These are phyloP conservation scores for Globisporangium irregulare DNA, from an alignment of 352 stramenopile genomes.

Conservation along the genomic window DNA sequence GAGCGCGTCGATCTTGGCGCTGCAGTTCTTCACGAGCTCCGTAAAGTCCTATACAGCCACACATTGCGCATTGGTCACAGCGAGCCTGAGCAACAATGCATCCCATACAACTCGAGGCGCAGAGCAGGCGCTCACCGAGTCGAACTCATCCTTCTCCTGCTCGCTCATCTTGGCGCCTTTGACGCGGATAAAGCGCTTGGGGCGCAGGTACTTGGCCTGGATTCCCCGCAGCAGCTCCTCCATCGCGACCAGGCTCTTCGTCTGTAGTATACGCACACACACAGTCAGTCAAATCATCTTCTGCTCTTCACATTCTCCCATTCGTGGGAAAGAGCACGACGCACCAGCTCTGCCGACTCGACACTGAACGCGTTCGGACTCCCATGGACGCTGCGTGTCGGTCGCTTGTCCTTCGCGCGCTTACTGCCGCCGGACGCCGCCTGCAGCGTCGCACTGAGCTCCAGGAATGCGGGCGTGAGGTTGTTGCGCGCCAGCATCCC, in stretches of 20 bases:
- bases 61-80: no score
- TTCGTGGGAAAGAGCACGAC: background rate
- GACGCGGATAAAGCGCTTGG: slow-evolving; percentile 56
- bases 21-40: slow-evolving; percentile 74
- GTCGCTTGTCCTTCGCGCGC: background rate
- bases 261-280: slow-evolving; percentile 19
- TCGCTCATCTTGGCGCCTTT: slow-evolving; percentile 67
- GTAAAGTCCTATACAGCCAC: slow-evolving; percentile 43
- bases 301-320: background rate
- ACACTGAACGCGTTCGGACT: slow-evolving; percentile 3
- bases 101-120: background rate
- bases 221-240: slow-evolving; percentile 52
- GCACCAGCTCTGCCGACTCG: slow-evolving; percentile 16
- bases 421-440: background rate
- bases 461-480: slow-evolving; percentile 28
- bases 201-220: slow-evolving; percentile 50
- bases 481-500: slow-evolving; percentile 13
- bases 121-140: slow-evolving; percentile 35
- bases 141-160: slow-evolving; percentile 74
- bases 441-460: slow-evolving; percentile 14
- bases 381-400: background rate
- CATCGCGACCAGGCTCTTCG: slow-evolving; percentile 44
- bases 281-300: background rate
- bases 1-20: slow-evolving; percentile 52
- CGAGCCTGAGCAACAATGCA: background rate